These are phyloP conservation scores for Paraleonurus japonicus DNA, from an alignment of 257 asterid species.

Conservation along the genomic window DNA sequence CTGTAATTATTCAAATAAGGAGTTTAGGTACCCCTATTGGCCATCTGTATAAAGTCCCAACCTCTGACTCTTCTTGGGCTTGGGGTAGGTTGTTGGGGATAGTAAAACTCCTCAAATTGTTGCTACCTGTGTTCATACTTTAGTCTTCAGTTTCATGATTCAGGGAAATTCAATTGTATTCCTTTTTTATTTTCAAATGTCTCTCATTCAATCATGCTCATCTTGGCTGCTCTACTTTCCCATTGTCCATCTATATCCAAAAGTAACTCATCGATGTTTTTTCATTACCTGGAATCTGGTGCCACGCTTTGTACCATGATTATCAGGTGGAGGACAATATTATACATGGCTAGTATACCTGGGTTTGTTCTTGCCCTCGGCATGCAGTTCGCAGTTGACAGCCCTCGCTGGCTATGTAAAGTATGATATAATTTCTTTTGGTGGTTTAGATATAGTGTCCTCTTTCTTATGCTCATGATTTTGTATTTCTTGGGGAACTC, in stretches of 20 bases:
- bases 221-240: background rate
- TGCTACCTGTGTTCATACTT: background rate
- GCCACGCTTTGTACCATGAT: slow-evolving; percentile 10
- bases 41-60: background rate
- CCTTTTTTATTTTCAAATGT: background rate
- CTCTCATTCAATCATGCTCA: background rate
- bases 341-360: slow-evolving; percentile 66
- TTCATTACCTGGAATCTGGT: background rate
- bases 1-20: background rate
- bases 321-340: slow-evolving; percentile 82
- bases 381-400: slow-evolving; percentile 83
- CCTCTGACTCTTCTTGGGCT: background rate
- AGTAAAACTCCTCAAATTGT: background rate
- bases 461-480: slow-evolving; percentile 17
- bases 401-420: slow-evolving; percentile 96
- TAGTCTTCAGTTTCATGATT: background rate
- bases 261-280: background rate
- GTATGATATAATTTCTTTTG: slow-evolving; percentile 37
- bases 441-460: background rate
- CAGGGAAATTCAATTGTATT: background rate
- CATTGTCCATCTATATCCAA: background rate
- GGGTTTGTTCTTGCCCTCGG: slow-evolving; percentile 72
- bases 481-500: slow-evolving; percentile 3
- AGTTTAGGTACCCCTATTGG: background rate
- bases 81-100: background rate